Percentiles rank a stretch among this genome's conserved stretches.
These are phyloP conservation scores for Helichrysum umbraculigerum DNA, from an alignment of 129 eudicot genomes.

Conservation along the genomic window DNA sequence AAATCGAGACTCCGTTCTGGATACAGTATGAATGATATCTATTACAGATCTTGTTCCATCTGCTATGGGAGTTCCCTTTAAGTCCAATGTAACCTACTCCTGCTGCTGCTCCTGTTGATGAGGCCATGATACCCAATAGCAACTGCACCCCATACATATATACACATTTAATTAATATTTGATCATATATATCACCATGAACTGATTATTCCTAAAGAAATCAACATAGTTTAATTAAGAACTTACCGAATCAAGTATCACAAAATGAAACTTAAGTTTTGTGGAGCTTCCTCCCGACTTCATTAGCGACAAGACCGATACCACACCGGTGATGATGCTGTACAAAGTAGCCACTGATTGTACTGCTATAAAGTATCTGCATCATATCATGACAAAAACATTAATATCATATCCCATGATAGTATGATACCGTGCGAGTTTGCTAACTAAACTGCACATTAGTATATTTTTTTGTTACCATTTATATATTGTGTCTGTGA, in stretches of 20 bases:
- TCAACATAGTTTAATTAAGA: not conserved
- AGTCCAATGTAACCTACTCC: constrained; percentile 68
- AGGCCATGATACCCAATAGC: constrained; percentile 61
- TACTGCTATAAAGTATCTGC: constrained; percentile 75
- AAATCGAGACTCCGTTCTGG: constrained; percentile 45
- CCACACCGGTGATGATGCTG: constrained; percentile 49
- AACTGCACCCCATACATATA: constrained; percentile 46
- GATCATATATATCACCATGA: too few relatives aligned
- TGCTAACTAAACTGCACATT: too few relatives aligned
- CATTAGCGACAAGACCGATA: constrained; percentile 36
- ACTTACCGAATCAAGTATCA: constrained; percentile 67
- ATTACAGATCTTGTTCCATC: constrained; percentile 61
- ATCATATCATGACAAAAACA: constrained; percentile 14
- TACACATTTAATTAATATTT: not conserved
- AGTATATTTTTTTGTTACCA: too few relatives aligned
- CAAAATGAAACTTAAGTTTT: constrained; percentile 42
- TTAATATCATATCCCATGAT: not conserved
- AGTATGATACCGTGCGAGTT: not conserved
- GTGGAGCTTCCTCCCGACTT: constrained; percentile 44
- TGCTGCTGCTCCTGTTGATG: constrained; percentile 75
- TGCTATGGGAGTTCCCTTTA: constrained; percentile 66
- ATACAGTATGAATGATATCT: constrained; percentile 48
- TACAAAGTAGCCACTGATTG: constrained; percentile 56
- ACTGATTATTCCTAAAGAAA: not conserved
- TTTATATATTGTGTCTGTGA: too few relatives aligned